Evolutionary conservation across 2,329 filamentous ascomycete species (phyloP), one percentile per base, ranked within the genome.

Genomic region (Diplodia mutila): DNA sequence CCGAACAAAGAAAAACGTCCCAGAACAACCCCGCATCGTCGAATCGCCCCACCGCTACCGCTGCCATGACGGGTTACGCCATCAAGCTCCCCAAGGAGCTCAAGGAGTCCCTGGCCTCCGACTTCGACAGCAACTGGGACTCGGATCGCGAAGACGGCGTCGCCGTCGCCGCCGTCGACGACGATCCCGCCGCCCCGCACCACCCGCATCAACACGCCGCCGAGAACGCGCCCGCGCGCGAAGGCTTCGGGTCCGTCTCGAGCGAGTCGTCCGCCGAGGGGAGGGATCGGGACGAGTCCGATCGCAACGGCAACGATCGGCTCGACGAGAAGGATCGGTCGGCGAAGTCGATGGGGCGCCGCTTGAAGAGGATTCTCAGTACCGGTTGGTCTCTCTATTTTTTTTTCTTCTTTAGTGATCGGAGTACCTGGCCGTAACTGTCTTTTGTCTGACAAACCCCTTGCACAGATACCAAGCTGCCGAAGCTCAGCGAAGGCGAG

Each of bases 81-180:
- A 27, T 61, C 23, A 61, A 61, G 37, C 55, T 61, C 14, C 39
- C 55, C 1, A 39, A 61, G 48, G 55, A 61, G 3, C 55, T 61
- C 34, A 61, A 61, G 25, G 37, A 42, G n/a, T 46, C 55, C 6
- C 9, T 61, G 37, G 25, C 46, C 6, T 61, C 55, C 0, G 55
- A 61, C 3, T 48, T 61, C n/a, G 55, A 61, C 25, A 25, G 37
- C 16, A 61, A 18, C 37, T 61, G 23, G 23, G 55, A 61, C 16
- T 61, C 55, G 7, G 55, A 61, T 14, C 11, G 46, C 39, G 55
- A 61, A 2, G 37, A 61, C 5, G 16, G 6, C 5, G 39, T 18
- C 11, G 14, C 39, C 39, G n/a, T n/a, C n/a, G n/a, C n/a, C n/a
- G n/a, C n/a, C n/a, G n/a, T n/a, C n/a, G n/a, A n/a, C n/a, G n/a